Evolutionary conservation across 805 yeast species (phyloP), one percentile per base, ranked within the genome.

Genomic region (Candida wancherniae): DNA sequence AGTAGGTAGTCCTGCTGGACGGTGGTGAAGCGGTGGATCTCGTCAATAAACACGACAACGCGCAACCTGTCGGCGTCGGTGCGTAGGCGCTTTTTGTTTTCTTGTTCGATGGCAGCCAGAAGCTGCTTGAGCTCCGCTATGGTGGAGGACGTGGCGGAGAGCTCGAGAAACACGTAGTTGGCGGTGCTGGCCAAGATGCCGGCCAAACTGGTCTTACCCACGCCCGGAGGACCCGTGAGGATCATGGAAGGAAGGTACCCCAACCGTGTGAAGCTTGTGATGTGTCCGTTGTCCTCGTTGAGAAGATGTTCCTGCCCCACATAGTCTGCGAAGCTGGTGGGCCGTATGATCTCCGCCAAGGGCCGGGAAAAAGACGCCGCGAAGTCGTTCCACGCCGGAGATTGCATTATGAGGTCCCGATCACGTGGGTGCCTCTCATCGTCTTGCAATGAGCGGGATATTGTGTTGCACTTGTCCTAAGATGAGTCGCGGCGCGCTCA

Each of bases 171-270:
- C 26, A 78, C 63, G 26, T 76, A 64, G 25, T 66, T 63, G 2
- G 75, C 60, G n/a, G 65, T 58, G 10, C 58, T 49, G 0, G 87
- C 79, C n/a, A 83, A 57, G 20, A 80, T 70, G 23, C 71, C 44
- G 0, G 94, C 92, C 16, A 92, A 52, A 0, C 96, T 81, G 0
- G 98, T 92, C 51, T 92, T 92, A 67, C 92, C 90, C 3, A 86
- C 88, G 0, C 98, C 98, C 2, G 97, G 94, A 1, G 95, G 95
- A 0, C 99, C 99, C 84, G 92, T 83, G 4, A 92, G 59, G 2
- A 92, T 76, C 76, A 92, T 69, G 0, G 96, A 86, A 1, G 97
- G 97, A 6, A 84, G 63, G 27, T 67, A 63, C n/a, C 80, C 75
- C 57, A 71, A 58, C 21, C 70, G 67, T 2, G 88, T 66, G 38